Evolutionary conservation across 2,329 filamentous ascomycete species (phyloP), one percentile per base, ranked within the genome.

Genomic region (Dothistroma pini): DNA sequence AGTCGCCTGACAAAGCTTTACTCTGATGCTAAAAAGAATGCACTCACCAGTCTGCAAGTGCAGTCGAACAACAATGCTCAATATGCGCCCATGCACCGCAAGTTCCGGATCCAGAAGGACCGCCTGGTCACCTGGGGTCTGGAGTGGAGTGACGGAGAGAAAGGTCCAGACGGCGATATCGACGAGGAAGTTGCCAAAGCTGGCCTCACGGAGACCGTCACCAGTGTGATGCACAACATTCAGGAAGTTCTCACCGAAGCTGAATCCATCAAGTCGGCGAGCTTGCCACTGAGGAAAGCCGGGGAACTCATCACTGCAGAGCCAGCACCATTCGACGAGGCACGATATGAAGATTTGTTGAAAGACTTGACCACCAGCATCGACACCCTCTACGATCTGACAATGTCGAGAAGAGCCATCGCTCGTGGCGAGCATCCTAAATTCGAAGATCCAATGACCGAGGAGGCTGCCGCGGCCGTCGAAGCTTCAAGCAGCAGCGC

Each of bases 101-200:
- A 90, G 73, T 84, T 91, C 66, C 84, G 88, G 65, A 91, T 92
- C 67, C 90, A 93, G 70, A 91, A 90, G 73, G 89, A 92, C 76
- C 83, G 90, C 16, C 80, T 93, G 52, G 86, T 90, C 61, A 88
- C 86, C 62, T 93, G 90, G 90, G 90, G 89, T 0, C 79, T 91
- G 56, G 88, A 91, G 74, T 93, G 90, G 90, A 89, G 86, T 59
- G 89, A 92, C 72, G 86, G 87, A 61, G 82, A 80, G 16, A 83
- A 80, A 66, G 79, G 78, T 16, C 83, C 87, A 70, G 81, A 86
- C 61, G 84, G 85, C 69, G 86, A 90, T 74, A 92, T 93, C 64
- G 89, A 89, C 69, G 87, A 89, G 72, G 87, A 88, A 56, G 76
- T 87, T 19, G 84, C 84, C 56, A 80, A 83, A 62, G 85, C 85